Evolutionary conservation across 2,329 filamentous ascomycete genomes (phyloP), one percentile per base, ranked within the genome.

Genomic region (Penicillium concentricum): DNA sequence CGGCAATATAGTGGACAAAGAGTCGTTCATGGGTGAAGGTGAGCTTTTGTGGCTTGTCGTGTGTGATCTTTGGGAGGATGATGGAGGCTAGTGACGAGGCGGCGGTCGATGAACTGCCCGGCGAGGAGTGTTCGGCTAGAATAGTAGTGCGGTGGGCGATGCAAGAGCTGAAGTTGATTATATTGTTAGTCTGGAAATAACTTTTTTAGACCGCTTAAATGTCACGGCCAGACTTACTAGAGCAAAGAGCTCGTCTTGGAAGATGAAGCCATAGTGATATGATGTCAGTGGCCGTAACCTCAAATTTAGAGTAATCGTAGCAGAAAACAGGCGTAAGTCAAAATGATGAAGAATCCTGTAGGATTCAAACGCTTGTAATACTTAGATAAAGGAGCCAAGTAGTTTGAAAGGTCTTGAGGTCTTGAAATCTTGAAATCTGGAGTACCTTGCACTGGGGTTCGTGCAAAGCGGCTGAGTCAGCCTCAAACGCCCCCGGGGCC

Each of bases 1-100:
- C 90, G 69, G 92, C 85, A 71, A 97, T 89, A 81, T 96, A 97
- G 82, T 99, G 93, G 75, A 97, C 94, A 81, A 94, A 91, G 75
- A 95, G 87, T 58, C 87, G 82, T 77, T 92, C 90, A 76, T 97
- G 92, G 39, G 91, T 95, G 79, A 96, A 97, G 53, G 93, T 97
- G 64, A 96, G 85, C 78, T 97, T 97, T 71, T 96, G 87, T 1
- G 92, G 82, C 30, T 83, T 79, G 62, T 81, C 78, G 79, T 99
- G 94, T 54, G 84, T 82, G 81, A 99, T 96, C 76, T 96, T 96
- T 57, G 95, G 94, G 43, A 99, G 91, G 79, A 99, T 92, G 67
- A 97, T 82, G 43, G 92, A 94, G 65, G 93, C 91, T 67, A 97
- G 89, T 13, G 89, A 92, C 5, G 91, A 95, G 61, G 92, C 90